Evolutionary conservation across 2,329 filamentous ascomycete genomes (phyloP).

Genomic region (Ophiostoma triangulosporum): DNA sequence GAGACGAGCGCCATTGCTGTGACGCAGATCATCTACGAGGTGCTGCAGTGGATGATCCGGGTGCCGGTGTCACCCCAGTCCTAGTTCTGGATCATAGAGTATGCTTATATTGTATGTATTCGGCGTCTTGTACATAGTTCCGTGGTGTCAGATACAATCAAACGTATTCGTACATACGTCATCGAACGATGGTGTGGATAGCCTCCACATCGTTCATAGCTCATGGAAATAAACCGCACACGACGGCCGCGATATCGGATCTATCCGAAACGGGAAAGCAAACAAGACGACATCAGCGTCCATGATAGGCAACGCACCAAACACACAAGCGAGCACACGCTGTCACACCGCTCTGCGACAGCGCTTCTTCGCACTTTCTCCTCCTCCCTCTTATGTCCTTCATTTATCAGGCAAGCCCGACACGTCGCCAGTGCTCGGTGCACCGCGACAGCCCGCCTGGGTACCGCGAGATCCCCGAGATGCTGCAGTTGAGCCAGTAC

Average conservation of each 20-base stretch:
- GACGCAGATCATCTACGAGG: not conserved
- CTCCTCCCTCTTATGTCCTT: not conserved
- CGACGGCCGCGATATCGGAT: not conserved
- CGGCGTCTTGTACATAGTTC: too few relatives aligned
- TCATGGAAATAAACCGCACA: too few relatives aligned
- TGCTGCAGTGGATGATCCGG: constrained; percentile 1
- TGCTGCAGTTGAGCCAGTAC: constrained; percentile 26
- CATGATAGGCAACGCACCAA: not conserved
- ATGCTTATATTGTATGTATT: too few relatives aligned
- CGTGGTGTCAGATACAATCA: too few relatives aligned
- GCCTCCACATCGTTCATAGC: too few relatives aligned
- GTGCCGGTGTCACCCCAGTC: not conserved
- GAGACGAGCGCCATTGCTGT: constrained; percentile 39
- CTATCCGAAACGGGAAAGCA: not conserved
- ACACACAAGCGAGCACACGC: not conserved
- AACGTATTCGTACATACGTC: too few relatives aligned
- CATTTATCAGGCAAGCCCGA: not conserved
- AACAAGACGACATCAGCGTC: not conserved
- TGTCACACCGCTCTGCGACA: too few relatives aligned
- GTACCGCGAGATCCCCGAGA: constrained; percentile 25
- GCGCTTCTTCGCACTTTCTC: not conserved
- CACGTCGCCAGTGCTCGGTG: constrained; percentile 9
- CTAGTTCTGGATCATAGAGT: too few relatives aligned
- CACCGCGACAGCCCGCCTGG: constrained; percentile 10
- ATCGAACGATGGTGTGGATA: too few relatives aligned